Percentiles rank a stretch among this genome's conserved stretches.
These are phyloP conservation scores for Magnolia changhungtana DNA, from an alignment of 164 flowering plant species.

Conservation along the genomic window DNA sequence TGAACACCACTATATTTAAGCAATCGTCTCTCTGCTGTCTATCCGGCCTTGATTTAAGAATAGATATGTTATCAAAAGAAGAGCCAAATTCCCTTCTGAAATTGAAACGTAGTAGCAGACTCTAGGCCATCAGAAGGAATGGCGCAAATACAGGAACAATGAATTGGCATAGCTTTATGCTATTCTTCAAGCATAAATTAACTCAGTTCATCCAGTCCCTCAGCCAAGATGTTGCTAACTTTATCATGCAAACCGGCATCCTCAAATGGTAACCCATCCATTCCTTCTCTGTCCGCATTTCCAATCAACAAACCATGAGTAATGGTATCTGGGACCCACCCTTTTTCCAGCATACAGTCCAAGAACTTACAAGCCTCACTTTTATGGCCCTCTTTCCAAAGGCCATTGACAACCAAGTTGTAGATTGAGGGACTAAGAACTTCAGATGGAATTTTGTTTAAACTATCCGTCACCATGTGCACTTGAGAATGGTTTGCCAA, in stretches of 20 bases:
- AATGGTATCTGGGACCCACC: constrained; percentile 65
- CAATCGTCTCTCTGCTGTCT: not conserved
- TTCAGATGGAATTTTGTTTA: constrained; percentile 35
- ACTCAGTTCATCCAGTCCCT: constrained; percentile 36
- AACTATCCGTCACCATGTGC: constrained; percentile 26
- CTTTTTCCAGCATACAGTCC: constrained; percentile 70
- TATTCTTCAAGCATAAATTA: not conserved
- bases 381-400: constrained; percentile 60
- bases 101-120: not conserved
- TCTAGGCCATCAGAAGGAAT: not conserved
- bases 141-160: not conserved
- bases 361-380: constrained; percentile 39
- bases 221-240: constrained; percentile 55
- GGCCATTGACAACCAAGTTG: constrained; percentile 46
- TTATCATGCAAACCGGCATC: constrained; percentile 29
- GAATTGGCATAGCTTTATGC: not conserved
- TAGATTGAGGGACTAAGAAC: constrained; percentile 32
- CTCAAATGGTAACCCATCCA: not conserved
- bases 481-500: constrained; percentile 41
- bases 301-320: constrained; percentile 59
- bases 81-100: not conserved
- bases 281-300: constrained; percentile 23
- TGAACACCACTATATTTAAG: not conserved
- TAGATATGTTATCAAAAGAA: not conserved
- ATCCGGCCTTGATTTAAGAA: not conserved